Evolutionary conservation across 345 rosid species (phyloP).

Genomic region (Eucalyptus lansdowneana): DNA sequence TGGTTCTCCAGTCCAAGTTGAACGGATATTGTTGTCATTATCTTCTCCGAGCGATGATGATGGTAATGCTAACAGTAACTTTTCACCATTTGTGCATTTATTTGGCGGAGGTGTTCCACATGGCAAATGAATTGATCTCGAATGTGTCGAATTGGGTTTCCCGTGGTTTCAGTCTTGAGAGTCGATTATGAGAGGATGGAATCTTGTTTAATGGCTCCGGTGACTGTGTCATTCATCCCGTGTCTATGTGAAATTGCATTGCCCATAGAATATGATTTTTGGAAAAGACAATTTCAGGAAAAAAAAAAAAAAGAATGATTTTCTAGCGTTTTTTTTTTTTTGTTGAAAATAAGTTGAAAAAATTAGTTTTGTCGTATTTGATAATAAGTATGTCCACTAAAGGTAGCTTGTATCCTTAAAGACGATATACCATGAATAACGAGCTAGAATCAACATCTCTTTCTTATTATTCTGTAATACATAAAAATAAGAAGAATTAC

Average conservation of each 20-base stretch:
- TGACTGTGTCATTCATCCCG: not conserved
- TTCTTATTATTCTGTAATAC: no score
- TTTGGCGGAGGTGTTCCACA: not conserved
- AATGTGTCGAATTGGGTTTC: no score
- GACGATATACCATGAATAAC: not conserved
- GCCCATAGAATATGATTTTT: not conserved
- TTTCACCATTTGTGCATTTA: not conserved
- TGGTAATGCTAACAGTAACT: no score
- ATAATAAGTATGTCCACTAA: not conserved
- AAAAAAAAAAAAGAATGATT: no score
- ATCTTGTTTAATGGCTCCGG: not conserved
- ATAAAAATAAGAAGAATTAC: no score
- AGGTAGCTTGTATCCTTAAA: not conserved
- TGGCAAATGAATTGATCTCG: not conserved
- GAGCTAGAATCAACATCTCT: not conserved
- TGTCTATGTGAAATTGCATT: not conserved
- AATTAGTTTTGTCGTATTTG: no score
- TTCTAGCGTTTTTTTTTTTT: not conserved
- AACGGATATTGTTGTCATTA: no score
- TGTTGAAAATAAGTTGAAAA: not conserved
- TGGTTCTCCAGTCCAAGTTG: no score
- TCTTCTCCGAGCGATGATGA: no score
- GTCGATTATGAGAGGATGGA: not conserved
- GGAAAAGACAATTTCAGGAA: no score
- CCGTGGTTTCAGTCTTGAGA: not conserved